Evolutionary conservation across 768 basidiomycete species (phyloP).

Genomic region (Nevesoporus exiguus): DNA sequence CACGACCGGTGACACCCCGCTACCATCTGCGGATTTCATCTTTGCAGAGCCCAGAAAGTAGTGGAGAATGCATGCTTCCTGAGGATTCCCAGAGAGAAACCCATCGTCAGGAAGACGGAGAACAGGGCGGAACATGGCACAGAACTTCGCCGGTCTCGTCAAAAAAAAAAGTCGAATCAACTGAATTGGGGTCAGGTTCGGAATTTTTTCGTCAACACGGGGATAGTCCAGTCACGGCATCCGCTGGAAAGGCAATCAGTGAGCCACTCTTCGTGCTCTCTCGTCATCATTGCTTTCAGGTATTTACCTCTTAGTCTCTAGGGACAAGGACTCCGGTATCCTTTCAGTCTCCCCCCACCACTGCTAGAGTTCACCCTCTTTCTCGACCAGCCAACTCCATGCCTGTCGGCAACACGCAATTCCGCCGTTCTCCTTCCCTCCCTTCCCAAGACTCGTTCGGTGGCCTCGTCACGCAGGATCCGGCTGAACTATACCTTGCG

Average conservation of each 20-base stretch:
- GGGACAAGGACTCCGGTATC: constrained; percentile 33
- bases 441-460: constrained; percentile 65
- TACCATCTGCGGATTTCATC: constrained; percentile 43
- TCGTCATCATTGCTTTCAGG: constrained; percentile 19
- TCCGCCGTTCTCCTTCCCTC: constrained; percentile 35
- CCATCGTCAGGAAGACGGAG: constrained; percentile 16
- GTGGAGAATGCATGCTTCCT: constrained; percentile 25
- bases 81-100: constrained; percentile 44
- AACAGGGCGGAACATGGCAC: constrained; percentile 5
- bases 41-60: constrained; percentile 3
- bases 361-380: constrained; percentile 8
- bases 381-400: constrained; percentile 21
- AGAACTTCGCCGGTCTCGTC: constrained; percentile 25
- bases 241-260: constrained; percentile 30
- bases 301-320: constrained; percentile 27
- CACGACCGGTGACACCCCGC: constrained; percentile 36
- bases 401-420: constrained; percentile 20
- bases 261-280: constrained; percentile 25
- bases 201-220: constrained; percentile 24
- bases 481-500: constrained; percentile 44
- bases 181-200: constrained; percentile 26
- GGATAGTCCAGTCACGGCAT: constrained; percentile 26
- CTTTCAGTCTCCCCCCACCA: constrained; percentile 32
- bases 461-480: constrained; percentile 46
- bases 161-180: constrained; percentile 14